A percentile compares a stretch with the other conserved stretches of the same genome.
These are phyloP conservation scores for Henckelia pumila DNA, from an alignment of 257 asterid species.

Conservation along the genomic window DNA sequence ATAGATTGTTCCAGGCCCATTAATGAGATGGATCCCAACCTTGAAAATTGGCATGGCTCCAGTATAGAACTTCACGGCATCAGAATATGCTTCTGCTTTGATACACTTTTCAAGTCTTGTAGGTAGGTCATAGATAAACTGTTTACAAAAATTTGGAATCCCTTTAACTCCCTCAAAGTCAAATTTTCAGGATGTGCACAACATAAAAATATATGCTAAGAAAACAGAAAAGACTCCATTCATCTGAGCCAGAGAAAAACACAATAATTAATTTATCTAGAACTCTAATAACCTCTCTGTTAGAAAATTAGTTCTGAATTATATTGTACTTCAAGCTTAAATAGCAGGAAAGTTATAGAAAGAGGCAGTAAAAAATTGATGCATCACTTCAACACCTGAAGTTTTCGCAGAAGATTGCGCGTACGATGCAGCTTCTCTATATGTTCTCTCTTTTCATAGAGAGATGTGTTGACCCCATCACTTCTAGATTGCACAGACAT, in stretches of 20 bases:
- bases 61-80: slow-evolving; percentile 87
- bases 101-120: slow-evolving; percentile 85
- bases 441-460: slow-evolving; percentile 91
- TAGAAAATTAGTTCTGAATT: too few species aligned
- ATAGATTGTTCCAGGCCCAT: slow-evolving; percentile 6
- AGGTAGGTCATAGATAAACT: slow-evolving; percentile 97
- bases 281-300: background rate
- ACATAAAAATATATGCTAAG: background rate
- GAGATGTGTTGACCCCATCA: slow-evolving; percentile 97
- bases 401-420: slow-evolving; percentile 88
- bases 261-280: slow-evolving; percentile 2
- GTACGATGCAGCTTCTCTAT: slow-evolving; percentile 97
- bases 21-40: slow-evolving; percentile 41
- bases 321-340: background rate
- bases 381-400: slow-evolving; percentile 63
- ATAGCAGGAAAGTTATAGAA: slow-evolving; percentile 5
- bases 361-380: slow-evolving; percentile 20
- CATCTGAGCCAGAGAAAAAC: slow-evolving; percentile 4
- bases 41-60: slow-evolving; percentile 97
- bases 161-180: slow-evolving; percentile 37
- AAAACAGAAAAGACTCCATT: background rate
- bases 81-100: slow-evolving; percentile 93
- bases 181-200: slow-evolving; percentile 23
- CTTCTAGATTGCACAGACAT: slow-evolving; percentile 93
- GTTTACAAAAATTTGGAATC: slow-evolving; percentile 44